Evolutionary conservation across 2,329 filamentous ascomycete species (phyloP), one percentile per base, ranked within the genome.

Genomic region (Leptographium lundbergii): DNA sequence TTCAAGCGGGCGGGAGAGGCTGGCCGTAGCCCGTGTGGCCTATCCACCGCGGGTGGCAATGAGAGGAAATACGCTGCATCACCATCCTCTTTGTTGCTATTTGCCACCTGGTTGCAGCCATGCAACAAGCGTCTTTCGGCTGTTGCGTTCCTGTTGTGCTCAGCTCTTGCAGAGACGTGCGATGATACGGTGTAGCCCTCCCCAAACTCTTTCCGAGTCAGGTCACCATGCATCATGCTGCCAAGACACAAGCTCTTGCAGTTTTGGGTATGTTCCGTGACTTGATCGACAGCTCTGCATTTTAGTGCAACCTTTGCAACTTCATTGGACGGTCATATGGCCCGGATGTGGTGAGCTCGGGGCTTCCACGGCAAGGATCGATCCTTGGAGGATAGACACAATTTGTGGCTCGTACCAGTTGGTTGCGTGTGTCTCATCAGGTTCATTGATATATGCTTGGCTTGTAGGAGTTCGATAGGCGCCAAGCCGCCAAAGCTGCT

Each of bases 401-500:
- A 14, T 10, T 36, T 11, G 39, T 42, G 39, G 17, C 39, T 42
- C 4, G 17, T 42, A 19, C 6, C 39, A 19, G 14, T 19, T 9
- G 19, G 17, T 42, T 42, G 6, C 39, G 1, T 42, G 11, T 11
- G 36, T 42, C 39, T 42, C 17, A 14, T 4, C 17, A 42, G 17
- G 13, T 17, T 13, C 14, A 4, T 17, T 42, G 14, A 6, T 45
- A 9, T 10, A 19, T 19, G 42, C 7, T 45, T 45, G 42, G 17
- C 17, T 45, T 45, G 14, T 17, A 14, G 2, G 42, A n/a, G 19
- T 19, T 7, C 42, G 4, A 2, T 22, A 45, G n/a, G 42, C 52
- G 52, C 52, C 52, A 54, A 54, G 52, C 52, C 52, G 52, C 52
- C 52, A 32, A 54, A 34, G 52, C 34, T 54, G 52, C 52, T 34